Percentiles rank a stretch among this genome's conserved stretches.
phyloP scores from a whole-genome alignment of 2,329 filamentous ascomycete species.

The Emergomyces pasteurianus region DNA sequence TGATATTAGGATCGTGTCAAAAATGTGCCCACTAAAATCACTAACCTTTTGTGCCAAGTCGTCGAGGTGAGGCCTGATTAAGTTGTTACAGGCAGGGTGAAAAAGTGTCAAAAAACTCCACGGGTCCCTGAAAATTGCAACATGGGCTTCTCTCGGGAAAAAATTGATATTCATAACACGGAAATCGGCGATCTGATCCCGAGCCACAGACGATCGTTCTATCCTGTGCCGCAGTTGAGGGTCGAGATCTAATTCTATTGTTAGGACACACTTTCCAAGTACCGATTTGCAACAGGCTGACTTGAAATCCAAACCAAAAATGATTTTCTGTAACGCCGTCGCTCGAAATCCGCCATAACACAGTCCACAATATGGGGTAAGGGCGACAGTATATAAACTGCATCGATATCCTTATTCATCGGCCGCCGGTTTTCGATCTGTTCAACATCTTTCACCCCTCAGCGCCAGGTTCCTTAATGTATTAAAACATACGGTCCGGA shows the following conservation, averaged over 20 bases:
- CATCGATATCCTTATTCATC: conserved; percentile 80
- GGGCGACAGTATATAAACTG: conserved; percentile 82
- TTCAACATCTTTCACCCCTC: conserved; percentile 62
- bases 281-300: conserved; percentile 23
- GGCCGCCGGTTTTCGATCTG: conserved; percentile 77
- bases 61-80: conserved; percentile 75
- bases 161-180: conserved; percentile 79
- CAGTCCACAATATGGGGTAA: conserved; percentile 84
- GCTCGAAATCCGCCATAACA: conserved; percentile 82
- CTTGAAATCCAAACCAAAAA: conserved; percentile 76
- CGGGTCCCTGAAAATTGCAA: conserved; percentile 85
- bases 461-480: conserved; percentile 3
- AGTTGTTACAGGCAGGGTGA: conserved; percentile 75
- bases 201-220: conserved; percentile 55
- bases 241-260: conserved; percentile 46
- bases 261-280: background rate
- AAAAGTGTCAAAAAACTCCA: conserved; percentile 92
- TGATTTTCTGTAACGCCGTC: conserved; percentile 63
- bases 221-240: conserved; percentile 59
- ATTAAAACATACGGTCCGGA: conserved; percentile 8
- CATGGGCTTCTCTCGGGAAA: conserved; percentile 78
- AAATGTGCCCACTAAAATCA: background rate
- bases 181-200: conserved; percentile 67
- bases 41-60: conserved; percentile 73
- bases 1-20: background rate